phyloP scores from a whole-genome alignment of 1,139 yeast species.

The Scheffersomyces titani region DNA sequence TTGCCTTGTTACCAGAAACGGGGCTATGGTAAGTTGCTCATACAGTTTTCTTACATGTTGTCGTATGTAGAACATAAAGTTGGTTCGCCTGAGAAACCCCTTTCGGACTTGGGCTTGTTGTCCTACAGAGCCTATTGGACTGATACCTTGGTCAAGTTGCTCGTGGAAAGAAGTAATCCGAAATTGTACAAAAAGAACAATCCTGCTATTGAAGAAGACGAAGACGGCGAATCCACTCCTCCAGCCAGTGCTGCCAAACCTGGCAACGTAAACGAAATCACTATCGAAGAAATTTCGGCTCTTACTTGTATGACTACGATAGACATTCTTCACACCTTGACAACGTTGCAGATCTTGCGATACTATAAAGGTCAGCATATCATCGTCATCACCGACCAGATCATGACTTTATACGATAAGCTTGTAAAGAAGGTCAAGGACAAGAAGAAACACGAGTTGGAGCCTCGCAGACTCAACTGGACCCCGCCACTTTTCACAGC shows the following conservation, averaged over 20 bases:
- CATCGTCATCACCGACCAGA: slow-evolving; percentile 84
- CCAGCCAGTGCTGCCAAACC: slow-evolving; percentile 21
- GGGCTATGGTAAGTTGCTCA: slow-evolving; percentile 89
- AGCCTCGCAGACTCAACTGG: slow-evolving; percentile 77
- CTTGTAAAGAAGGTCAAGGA: slow-evolving; percentile 54
- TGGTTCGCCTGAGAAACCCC: slow-evolving; percentile 97
- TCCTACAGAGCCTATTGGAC: slow-evolving; percentile 98
- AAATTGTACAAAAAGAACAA: slow-evolving; percentile 41
- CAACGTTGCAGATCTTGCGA: slow-evolving; percentile 83
- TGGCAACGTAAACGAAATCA: slow-evolving; percentile 58
- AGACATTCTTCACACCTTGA: slow-evolving; percentile 89
- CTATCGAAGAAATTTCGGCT: slow-evolving; percentile 89
- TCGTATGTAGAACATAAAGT: slow-evolving; percentile 84
- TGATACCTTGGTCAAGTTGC: slow-evolving; percentile 73
- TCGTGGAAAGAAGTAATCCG: slow-evolving; percentile 62
- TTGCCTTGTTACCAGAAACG: slow-evolving; percentile 94
- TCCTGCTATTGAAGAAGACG: slow-evolving; percentile 27
- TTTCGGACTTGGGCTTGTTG: slow-evolving; percentile 88
- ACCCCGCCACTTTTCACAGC: slow-evolving; percentile 97
- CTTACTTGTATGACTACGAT: slow-evolving; percentile 95
- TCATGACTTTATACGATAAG: slow-evolving; percentile 73
- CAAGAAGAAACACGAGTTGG: slow-evolving; percentile 77
- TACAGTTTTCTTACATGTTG: slow-evolving; percentile 89
- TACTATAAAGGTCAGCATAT: slow-evolving; percentile 97
- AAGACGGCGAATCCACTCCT: slow-evolving; percentile 26